Evolutionary conservation across 2,329 filamentous ascomycete genomes (phyloP).

Genomic region (Cercospora sp.): DNA sequence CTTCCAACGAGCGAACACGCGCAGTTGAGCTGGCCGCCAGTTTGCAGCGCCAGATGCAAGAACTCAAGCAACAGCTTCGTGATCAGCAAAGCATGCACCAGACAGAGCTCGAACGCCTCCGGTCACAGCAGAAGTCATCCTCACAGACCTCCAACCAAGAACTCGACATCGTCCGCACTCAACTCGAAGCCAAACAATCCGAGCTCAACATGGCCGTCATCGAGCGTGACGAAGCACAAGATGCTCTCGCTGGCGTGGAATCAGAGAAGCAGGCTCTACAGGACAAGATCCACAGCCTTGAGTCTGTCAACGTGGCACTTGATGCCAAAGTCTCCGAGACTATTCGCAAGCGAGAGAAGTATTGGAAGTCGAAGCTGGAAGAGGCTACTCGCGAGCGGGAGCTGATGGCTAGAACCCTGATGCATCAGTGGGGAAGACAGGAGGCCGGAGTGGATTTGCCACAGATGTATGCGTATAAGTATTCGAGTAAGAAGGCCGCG

Average conservation of each 20-base stretch:
- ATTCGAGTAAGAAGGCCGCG: conserved; percentile 5
- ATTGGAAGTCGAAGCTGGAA: conserved; percentile 30
- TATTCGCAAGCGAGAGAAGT: conserved; percentile 29
- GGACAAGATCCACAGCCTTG: conserved; percentile 21
- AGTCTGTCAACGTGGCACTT: conserved; percentile 30
- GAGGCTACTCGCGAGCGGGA: conserved; percentile 36
- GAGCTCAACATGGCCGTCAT: conserved; percentile 33
- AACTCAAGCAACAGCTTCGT: conserved; percentile 29
- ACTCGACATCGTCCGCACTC: conserved; percentile 22
- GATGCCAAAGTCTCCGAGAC: conserved; percentile 29
- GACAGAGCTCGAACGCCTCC: conserved; percentile 26
- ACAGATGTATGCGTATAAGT: conserved; percentile 42
- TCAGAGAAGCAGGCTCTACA: conserved; percentile 13
- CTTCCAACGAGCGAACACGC: conserved; percentile 25
- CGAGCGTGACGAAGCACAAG: conserved; percentile 33
- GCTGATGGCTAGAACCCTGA: conserved; percentile 55
- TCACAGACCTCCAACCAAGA: conserved; percentile 21
- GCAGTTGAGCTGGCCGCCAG: conserved; percentile 28
- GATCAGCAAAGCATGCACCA: conserved; percentile 30
- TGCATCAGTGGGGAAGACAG: conserved; percentile 77
- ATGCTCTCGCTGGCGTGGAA: conserved; percentile 19
- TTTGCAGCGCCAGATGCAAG: conserved; percentile 30
- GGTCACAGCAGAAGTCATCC: conserved; percentile 19
- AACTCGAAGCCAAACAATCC: conserved; percentile 30
- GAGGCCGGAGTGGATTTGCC: conserved; percentile 38